Percentiles rank a stretch among this genome's conserved stretches.
phyloP scores from a whole-genome alignment of 495 filamentous ascomycete species.

The Aspergillus nanangensis region DNA sequence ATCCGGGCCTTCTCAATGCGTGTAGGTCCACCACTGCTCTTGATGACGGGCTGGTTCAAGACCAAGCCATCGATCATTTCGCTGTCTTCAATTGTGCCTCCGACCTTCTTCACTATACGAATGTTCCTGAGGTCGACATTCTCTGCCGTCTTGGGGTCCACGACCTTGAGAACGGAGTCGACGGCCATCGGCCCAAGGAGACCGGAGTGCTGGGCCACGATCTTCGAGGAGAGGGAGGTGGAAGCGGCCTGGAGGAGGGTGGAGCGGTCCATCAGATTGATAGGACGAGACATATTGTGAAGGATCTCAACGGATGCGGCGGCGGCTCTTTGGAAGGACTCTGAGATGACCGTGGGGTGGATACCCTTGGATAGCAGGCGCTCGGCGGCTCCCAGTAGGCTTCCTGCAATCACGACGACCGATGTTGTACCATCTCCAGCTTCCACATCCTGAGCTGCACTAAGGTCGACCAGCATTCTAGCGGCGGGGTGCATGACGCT shows the following conservation, averaged over 20 bases:
- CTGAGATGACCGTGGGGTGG: constrained; percentile 95
- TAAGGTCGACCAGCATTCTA: constrained; percentile 97
- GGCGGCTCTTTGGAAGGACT: constrained; percentile 94
- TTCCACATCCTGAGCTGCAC: constrained; percentile 95
- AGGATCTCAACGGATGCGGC: constrained; percentile 82
- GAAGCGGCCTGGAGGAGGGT: constrained; percentile 94
- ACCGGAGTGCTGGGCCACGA: constrained; percentile 92
- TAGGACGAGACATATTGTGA: constrained; percentile 91
- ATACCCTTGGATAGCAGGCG: constrained; percentile 85
- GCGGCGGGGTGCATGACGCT: constrained; percentile 97
- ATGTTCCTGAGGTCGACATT: constrained; percentile 97
- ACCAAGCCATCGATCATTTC: constrained; percentile 96
- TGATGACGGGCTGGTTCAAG: constrained; percentile 86
- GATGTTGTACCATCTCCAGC: constrained; percentile 98
- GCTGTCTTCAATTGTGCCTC: constrained; percentile 96
- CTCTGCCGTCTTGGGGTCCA: constrained; percentile 89
- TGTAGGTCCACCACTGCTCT: constrained; percentile 85
- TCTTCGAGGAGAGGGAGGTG: constrained; percentile 97
- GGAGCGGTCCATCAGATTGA: constrained; percentile 79
- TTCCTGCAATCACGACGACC: constrained; percentile 95
- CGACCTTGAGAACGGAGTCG: constrained; percentile 89
- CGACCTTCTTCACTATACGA: constrained; percentile 94
- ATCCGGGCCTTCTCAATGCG: constrained; percentile 97
- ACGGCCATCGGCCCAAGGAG: constrained; percentile 94
- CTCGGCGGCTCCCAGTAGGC: constrained; percentile 89